These are phyloP conservation scores for Rubus parviflorus DNA, from an alignment of 306 rosid species.

Conservation along the genomic window DNA sequence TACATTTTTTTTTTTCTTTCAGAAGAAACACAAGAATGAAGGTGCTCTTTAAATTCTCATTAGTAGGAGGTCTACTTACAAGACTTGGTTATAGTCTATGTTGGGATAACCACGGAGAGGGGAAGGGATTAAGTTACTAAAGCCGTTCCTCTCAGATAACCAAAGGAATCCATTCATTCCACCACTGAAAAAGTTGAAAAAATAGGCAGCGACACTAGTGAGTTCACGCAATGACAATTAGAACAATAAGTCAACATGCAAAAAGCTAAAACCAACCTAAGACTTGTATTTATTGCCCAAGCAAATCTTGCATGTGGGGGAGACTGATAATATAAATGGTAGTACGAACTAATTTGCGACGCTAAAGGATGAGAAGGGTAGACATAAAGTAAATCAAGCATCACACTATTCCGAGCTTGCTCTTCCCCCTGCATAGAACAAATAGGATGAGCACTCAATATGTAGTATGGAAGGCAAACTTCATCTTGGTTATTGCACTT, in stretches of 20 bases:
- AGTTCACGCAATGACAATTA: not conserved
- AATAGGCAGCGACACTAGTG: not conserved
- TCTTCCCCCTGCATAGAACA: constrained; percentile 75
- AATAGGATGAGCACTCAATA: constrained; percentile 30
- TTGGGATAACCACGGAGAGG: constrained; percentile 69
- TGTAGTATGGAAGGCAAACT: constrained; percentile 3
- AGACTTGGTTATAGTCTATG: constrained; percentile 63
- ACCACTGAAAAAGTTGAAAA: constrained; percentile 48
- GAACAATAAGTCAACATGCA: not conserved
- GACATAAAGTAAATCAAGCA: constrained; percentile 83
- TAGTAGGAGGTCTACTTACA: constrained; percentile 55
- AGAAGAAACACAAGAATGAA: not conserved
- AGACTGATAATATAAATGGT: constrained; percentile 36
- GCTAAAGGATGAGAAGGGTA: constrained; percentile 63
- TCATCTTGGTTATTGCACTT: constrained; percentile 15
- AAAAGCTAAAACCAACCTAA: constrained; percentile 59
- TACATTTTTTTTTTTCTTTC: not conserved
- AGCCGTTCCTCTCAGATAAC: constrained; percentile 67
- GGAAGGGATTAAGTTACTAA: constrained; percentile 51
- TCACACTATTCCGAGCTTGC: constrained; percentile 62
- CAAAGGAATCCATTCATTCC: constrained; percentile 91
- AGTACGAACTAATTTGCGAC: constrained; percentile 43
- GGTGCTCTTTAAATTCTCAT: constrained; percentile 23
- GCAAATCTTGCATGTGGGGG: constrained; percentile 41
- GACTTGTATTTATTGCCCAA: constrained; percentile 45